phyloP scores from a whole-genome alignment of 805 yeast species.

The Scheffersomyces stipitis region DNA sequence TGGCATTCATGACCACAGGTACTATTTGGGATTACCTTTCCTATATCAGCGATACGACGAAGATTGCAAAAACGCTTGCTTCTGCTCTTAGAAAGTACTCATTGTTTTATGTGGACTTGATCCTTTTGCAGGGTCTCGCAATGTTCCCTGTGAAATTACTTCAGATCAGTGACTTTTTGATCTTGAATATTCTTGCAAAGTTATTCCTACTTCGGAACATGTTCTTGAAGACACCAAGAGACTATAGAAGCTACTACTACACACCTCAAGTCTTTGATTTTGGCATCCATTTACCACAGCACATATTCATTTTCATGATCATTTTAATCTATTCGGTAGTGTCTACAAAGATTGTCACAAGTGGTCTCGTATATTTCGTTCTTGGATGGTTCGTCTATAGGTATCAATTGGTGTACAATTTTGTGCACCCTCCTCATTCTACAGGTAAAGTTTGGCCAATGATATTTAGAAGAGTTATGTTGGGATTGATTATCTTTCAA shows the following conservation, averaged over 20 bases:
- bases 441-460: slow-evolving; percentile 70
- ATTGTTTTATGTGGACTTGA: slow-evolving; percentile 57
- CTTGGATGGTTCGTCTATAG: slow-evolving; percentile 61
- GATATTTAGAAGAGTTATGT: slow-evolving; percentile 53
- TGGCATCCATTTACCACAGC: slow-evolving; percentile 63
- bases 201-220: slow-evolving; percentile 38
- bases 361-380: slow-evolving; percentile 56
- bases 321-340: slow-evolving; percentile 60
- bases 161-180: slow-evolving; percentile 54
- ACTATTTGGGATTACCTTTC: slow-evolving; percentile 61
- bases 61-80: slow-evolving; percentile 56
- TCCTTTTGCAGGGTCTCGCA: slow-evolving; percentile 68
- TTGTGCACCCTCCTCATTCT: slow-evolving; percentile 64
- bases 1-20: slow-evolving; percentile 62
- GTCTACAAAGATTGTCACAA: slow-evolving; percentile 57
- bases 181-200: slow-evolving; percentile 41
- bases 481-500: slow-evolving; percentile 57
- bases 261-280: slow-evolving; percentile 61
- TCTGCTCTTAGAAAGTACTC: slow-evolving; percentile 51
- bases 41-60: slow-evolving; percentile 56
- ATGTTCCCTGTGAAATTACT: slow-evolving; percentile 59
- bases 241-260: slow-evolving; percentile 50
- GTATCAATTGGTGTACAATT: slow-evolving; percentile 59
- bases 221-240: slow-evolving; percentile 49
- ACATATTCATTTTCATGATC: slow-evolving; percentile 56